Evolutionary conservation across 1,284 basidiomycete genomes (phyloP), one percentile per base, ranked within the genome.

Genomic region (Ustilago curta): DNA sequence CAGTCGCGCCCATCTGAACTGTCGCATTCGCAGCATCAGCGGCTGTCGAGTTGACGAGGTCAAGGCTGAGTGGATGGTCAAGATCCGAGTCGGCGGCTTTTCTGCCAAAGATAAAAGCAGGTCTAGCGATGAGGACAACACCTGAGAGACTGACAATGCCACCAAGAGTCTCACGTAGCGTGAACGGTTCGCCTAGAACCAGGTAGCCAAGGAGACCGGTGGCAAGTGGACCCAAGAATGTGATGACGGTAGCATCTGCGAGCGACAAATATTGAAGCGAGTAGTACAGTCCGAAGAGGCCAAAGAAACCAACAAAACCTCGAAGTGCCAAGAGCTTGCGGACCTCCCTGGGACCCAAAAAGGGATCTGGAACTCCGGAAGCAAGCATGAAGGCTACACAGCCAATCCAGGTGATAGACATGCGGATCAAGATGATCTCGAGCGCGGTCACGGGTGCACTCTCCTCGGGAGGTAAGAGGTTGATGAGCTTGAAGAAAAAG

Each of bases 231-330:
- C 88, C 85, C 9, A 95, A 87, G 86, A 93, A 94, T 0, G 90
- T 90, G 52, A 95, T 87, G 16, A 92, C 91, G 0, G 90, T 91
- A 0, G 91, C 89, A 81, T 94, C 92, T 12, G 91, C 91, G 0
- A 93, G 86, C 0, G 91, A 90, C 23, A 92, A 87, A 70, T 89
- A 90, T 64, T 90, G 87, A 12, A 93, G 85, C 1, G 90, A 89
- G 80, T 90, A 91, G 83, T 93, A 93, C 2, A 90, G 86, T 88
- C 90, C 69, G 89, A 89, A 71, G 8, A 70, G 58, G 31, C 75
- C 72, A 48, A 77, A 73, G 51, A 80, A 91, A 88, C 92, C 92
- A 8, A 88, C 87, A 56, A 91, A 85, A 0, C 91, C 91, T 73
- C 92, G 85, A 3, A 88, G 81, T 0, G 88, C 85, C 3, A 93